These are phyloP conservation scores for Pythium volutum DNA, from an alignment of 352 stramenopile species.

Conservation along the genomic window DNA sequence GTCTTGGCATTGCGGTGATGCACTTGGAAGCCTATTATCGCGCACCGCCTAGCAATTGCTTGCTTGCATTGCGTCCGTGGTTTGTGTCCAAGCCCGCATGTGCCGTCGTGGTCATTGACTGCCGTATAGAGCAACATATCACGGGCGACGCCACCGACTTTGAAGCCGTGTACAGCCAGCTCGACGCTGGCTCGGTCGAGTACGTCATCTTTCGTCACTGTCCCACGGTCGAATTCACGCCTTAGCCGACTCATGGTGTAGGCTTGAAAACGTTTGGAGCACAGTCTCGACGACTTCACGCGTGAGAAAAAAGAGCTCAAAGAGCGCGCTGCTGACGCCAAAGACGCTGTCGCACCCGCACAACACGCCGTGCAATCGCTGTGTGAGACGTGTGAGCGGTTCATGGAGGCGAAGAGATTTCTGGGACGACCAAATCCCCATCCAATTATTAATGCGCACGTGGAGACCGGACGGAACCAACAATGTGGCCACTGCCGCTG, in stretches of 20 bases:
- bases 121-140: not conserved
- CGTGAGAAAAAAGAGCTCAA: no score
- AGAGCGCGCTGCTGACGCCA: no score
- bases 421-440: no score
- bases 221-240: constrained; percentile 6
- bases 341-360: not conserved
- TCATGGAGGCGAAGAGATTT: no score
- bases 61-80: constrained; percentile 33
- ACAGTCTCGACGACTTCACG: no score
- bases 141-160: not conserved
- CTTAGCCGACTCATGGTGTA: not conserved
- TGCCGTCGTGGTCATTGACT: constrained; percentile 22
- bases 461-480: not conserved
- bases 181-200: constrained; percentile 1
- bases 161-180: not conserved
- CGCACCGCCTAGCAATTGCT: constrained; percentile 10
- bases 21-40: constrained; percentile 20
- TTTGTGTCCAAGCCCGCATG: constrained; percentile 24
- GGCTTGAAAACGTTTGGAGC: no score
- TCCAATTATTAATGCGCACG: no score
- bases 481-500: not conserved
- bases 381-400: no score
- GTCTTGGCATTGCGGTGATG: constrained; percentile 16
- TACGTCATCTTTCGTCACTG: constrained; percentile 17
- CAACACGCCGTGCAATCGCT: not conserved